Conservation (phyloP, 2,329 filamentous ascomycete genomes). For the Phialophora chinensis region DNA sequence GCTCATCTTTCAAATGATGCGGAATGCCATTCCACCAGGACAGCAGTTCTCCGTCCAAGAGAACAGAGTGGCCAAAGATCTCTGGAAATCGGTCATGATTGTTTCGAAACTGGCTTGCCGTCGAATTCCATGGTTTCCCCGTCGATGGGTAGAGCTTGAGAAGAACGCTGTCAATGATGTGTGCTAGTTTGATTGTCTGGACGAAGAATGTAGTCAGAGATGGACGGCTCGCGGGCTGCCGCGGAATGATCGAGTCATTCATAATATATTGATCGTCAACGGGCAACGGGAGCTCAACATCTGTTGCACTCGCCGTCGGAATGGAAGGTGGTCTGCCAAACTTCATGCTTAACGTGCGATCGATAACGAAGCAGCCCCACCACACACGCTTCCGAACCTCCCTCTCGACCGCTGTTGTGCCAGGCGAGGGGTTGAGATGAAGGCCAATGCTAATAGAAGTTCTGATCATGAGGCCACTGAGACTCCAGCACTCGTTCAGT, state of each 20-base stretch:
- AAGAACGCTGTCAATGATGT: conserved; percentile 19
- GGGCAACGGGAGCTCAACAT: conserved; percentile 13
- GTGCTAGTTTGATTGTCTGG: conserved; percentile 20
- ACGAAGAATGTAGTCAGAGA: conserved; percentile 13
- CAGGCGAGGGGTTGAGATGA: conserved; percentile 5
- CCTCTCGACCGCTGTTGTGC: conserved; percentile 8
- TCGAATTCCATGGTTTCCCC: conserved; percentile 12
- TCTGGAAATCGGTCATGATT: background rate
- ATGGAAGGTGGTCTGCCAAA: conserved; percentile 21
- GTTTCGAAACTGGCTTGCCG: background rate
- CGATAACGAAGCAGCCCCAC: conserved; percentile 23
- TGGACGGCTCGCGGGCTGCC: conserved; percentile 12
- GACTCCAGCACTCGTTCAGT: conserved; percentile 26
- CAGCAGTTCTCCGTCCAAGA: conserved; percentile 10
- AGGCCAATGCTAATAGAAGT: conserved; percentile 15
- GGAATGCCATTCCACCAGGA: conserved; percentile 15
- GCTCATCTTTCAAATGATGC: conserved; percentile 13
- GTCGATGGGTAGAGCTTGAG: conserved; percentile 12
- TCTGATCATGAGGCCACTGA: conserved; percentile 11
- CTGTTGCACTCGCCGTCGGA: conserved; percentile 2
- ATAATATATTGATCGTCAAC: conserved; percentile 21
- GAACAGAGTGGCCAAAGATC: background rate
- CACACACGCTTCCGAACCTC: conserved; percentile 21
- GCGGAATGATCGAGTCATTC: conserved; percentile 6
- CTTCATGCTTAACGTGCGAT: conserved; percentile 23